Evolutionary conservation across 2,329 filamentous ascomycete genomes (phyloP), one percentile per base, ranked within the genome.

Genomic region (Monilinia fructigena): DNA sequence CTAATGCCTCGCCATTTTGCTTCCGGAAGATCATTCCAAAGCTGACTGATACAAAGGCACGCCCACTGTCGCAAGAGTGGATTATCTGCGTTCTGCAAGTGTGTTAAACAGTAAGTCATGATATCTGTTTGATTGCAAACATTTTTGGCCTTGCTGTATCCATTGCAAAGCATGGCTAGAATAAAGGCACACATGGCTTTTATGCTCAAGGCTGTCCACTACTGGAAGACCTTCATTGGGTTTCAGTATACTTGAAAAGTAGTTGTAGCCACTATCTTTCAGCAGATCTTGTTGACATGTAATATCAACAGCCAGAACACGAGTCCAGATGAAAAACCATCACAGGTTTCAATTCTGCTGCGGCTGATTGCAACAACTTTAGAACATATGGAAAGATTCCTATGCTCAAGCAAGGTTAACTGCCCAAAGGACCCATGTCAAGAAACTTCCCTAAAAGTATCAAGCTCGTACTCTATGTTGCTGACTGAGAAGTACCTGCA

Each of bases 301-400:
- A 68, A 95, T 89, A 75, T 99, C 95, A 7, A 99, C 95, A 10
- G 95, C 95, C 70, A 99, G 86, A 54, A 99, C 92, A 59, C 95
- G 87, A 7, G 95, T 93, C 95, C 95, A 99, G 70, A 99, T 99
- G 78, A 98, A 99, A 99, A 6, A 99, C 93, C 95, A 99, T 98
- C 68, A 98, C 93, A 0, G 95, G 94, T 75, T 98, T 98, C 69
- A 99, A 80, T 77, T 99, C 95, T 56, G 92, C 86, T 0, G 95
- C 95, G 56, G 96, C 94, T 5, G 95, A 98, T 77, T 99, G 95
- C 23, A 99, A 82, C 35, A 99, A 82, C 79, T 99, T 99, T 45
- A 99, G 81, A n/a, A 99, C 95, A 75, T 99, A 99, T 0, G 95
- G 95, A 78, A 99, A 99, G 69, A 99, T 99, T 31, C 95, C 95